Conservation (phyloP, 2,329 filamentous ascomycete genomes). For the Chrysosporium queenslandicum region DNA sequence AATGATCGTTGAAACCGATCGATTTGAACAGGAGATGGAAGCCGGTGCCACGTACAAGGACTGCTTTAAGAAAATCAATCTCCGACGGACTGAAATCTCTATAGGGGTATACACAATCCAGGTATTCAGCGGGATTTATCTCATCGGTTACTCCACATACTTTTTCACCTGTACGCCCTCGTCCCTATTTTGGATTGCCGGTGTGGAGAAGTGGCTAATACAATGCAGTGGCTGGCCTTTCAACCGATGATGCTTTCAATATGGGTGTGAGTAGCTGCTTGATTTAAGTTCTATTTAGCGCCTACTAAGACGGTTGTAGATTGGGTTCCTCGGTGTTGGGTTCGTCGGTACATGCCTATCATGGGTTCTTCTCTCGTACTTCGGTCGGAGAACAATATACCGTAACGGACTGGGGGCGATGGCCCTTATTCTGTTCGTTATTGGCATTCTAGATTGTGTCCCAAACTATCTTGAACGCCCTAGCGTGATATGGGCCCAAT, state of each 20-base stretch:
- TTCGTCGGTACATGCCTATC: conserved; percentile 32
- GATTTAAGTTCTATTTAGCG: background rate
- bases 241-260: conserved; percentile 29
- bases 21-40: conserved; percentile 33
- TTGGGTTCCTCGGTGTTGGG: conserved; percentile 32
- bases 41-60: conserved; percentile 29
- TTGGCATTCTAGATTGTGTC: conserved; percentile 35
- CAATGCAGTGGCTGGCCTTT: conserved; percentile 21
- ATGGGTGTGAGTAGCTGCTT: conserved; percentile 23
- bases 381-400: conserved; percentile 29
- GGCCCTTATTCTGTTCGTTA: conserved; percentile 28
- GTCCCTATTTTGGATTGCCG: background rate
- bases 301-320: conserved; percentile 9
- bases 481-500: conserved; percentile 27
- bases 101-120: conserved; percentile 38
- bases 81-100: conserved; percentile 37
- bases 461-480: conserved; percentile 22
- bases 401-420: conserved; percentile 26
- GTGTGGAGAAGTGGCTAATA: background rate
- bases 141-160: conserved; percentile 30
- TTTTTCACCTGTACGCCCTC: conserved; percentile 19
- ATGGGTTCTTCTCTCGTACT: conserved; percentile 28
- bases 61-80: conserved; percentile 36
- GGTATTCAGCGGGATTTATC: conserved; percentile 36
- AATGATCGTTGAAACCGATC: conserved; percentile 20